Evolutionary conservation across 2,329 filamentous ascomycete genomes (phyloP), one percentile per base, ranked within the genome.

Genomic region (Colletotrichum eremochloae): DNA sequence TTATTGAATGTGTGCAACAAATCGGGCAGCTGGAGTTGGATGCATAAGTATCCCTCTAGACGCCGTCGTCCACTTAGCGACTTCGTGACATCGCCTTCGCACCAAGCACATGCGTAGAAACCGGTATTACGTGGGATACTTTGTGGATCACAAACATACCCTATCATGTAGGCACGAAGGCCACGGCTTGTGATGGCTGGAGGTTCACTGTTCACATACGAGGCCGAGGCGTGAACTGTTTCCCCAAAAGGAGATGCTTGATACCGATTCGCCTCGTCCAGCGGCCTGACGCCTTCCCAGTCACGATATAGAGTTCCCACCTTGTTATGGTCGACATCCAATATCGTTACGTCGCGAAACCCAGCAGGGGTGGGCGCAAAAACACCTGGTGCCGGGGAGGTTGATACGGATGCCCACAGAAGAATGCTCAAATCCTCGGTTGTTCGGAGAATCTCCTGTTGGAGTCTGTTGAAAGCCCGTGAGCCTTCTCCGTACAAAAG

Each of bases 401-500:
- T 2, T 20, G 31, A 14, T 6, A 15, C 20, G 46, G 31, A 11
- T 18, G 63, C 33, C 68, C 68, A 74, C 5, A 71, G 33, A 7
- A 72, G 40, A 2, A 74, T 48, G 29, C 44, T 68, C 5, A 64
- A 36, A 42, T 74, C 72, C 9, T 74, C 61, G 18, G 63, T 62
- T 1, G 48, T 46, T 3, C 65, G 63, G 15, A 74, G 50, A 3
- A 74, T 74, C 24, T 74, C 71, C 18, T 74, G 58, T 18, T 74
- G 73, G 0, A 74, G 63, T 18, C 71, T 60, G 14, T 61, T 42
- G 24, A 74, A 74, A 1, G 72, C 68, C 4, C 50, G 44, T 6
- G 64, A 3, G 12, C 79, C 80, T 58, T 81, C 79, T 4, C 79
- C 79, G 18, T 81, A 81, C 0, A 81, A 74, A 8, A 81, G 67